Evolutionary conservation across 176 grass and related monocot species (phyloP), one percentile per base, ranked within the genome.

Genomic region (Carex parvula): DNA sequence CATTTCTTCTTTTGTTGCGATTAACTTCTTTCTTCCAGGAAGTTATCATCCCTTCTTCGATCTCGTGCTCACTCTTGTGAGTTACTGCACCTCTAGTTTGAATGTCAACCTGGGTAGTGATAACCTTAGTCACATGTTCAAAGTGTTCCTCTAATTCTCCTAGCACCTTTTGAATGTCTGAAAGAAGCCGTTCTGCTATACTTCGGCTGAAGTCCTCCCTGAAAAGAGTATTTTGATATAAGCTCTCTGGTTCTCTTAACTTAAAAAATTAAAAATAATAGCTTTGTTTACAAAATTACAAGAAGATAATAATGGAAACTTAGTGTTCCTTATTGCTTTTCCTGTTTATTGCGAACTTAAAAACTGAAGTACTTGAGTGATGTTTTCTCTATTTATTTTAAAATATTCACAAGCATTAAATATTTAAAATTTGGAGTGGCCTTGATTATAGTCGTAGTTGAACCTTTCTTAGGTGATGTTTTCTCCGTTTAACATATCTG

Each of bases 181-280:
- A 0, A 48, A 89, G 60, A 8, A 96, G 93, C 29, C 93, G 85
- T 37, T 92, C 91, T 0, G 85, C 87, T 16, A 94, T 79, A 84
- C 88, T 89, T 35, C 88, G 72, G 84, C 87, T 89, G 53, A 94
- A 94, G 87, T 97, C 94, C 85, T 97, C 94, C 92, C 94, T 85
- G 41, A 82, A 82, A 64, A 22, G 20, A 54, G 48, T 55, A 55
- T 8, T 30, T 56, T 55, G 2, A 56, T 17, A 76, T 76, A 16
- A 55, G 5, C 30, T 76, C 13, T 76, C 13, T 76, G 72, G 22
- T 48, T 76, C 8, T 76, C 6, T 8, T 15, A 55, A 55, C 30
- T 76, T 39, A 70, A 33, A n/a, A n/a, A 74, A 74, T 44, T 18
- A 72, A 72, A 21, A 44, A 71, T n/a, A 71, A 42, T 9, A 70